Base-by-base conservation (phyloP, 2,329 filamentous ascomycete species). In the Aureobasidium melanogenum region DNA sequence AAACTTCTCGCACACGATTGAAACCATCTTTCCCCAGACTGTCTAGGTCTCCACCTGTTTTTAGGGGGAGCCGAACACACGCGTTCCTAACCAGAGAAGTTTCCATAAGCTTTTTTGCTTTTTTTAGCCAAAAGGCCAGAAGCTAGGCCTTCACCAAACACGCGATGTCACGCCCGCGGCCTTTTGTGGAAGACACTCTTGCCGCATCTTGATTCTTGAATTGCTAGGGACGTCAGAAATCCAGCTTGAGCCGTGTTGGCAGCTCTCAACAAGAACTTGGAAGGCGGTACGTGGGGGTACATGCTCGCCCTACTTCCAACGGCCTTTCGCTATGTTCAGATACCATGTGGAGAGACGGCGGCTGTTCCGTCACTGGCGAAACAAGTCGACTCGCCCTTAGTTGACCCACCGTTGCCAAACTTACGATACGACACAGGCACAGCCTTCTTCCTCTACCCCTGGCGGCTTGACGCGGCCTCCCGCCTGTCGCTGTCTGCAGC, bases 371-470 rank as follows among this genome's bases (percentile, higher is more conserved):
- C 38, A 10, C 24, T 56, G 22, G 38, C 52, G 52, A 44, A 56
- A 56, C 52, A 43, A 8, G 36, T 39, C 39, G 30, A 46, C 32
- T 19, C 41, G 39, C 41, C 30, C 54, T 56, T 46, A 55, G 22
- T 56, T 9, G 52, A 46, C 22, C 55, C 43, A 41, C 56, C 44
- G 56, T 59, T 58, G 52, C 52, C 52, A 57, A 57, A 44, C 52
- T 46, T 17, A 46, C 52, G 24, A 17, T 26, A 32, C 43, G 28
- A 47, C n/a, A 48, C 56, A 48, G 32, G 26, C 56, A 50, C 44
- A 59, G 56, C 44, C 56, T 50, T 59, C 44, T 50, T 38, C 56
- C 24, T 48, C 24, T 59, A 24, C 34, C 56, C 44, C 56, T 59
- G 56, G 4, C 47, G 56, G 4, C 47, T 50, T 46, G 17, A 32